phyloP scores from a whole-genome alignment of 768 basidiomycete genomes.

The Suillus bovinus region DNA sequence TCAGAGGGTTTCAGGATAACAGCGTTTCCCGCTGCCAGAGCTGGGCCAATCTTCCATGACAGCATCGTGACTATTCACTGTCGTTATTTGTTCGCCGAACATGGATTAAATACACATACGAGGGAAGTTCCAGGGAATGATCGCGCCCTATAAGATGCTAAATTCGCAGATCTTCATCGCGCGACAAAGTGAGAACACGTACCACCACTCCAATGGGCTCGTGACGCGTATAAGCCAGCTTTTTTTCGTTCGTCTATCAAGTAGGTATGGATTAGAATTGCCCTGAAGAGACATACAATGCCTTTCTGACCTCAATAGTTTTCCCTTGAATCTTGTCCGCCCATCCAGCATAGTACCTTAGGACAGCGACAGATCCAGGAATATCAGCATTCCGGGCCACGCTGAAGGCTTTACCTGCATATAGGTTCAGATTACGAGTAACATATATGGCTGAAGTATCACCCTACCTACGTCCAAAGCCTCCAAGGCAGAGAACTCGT shows the following conservation, averaged over 20 bases:
- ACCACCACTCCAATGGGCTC: slow-evolving; percentile 61
- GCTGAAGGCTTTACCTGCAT: slow-evolving; percentile 40
- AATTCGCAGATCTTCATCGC: slow-evolving; percentile 15
- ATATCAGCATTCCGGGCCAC: slow-evolving; percentile 28
- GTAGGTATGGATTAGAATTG: neutral
- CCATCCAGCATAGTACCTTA: slow-evolving; percentile 49
- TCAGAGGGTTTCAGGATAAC: slow-evolving; percentile 71
- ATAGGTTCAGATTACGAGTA: neutral
- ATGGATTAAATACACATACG: slow-evolving; percentile 15
- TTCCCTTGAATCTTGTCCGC: slow-evolving; percentile 48
- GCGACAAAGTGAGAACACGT: slow-evolving; percentile 7
- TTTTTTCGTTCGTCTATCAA: slow-evolving; percentile 48
- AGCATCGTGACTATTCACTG: neutral
- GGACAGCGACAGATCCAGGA: slow-evolving; percentile 7
- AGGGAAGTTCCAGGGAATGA: slow-evolving; percentile 72
- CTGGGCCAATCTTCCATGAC: slow-evolving; percentile 52
- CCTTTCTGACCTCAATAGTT: slow-evolving; percentile 19
- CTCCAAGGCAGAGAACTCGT: slow-evolving; percentile 52
- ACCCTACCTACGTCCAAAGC: slow-evolving; percentile 46
- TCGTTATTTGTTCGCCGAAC: neutral
- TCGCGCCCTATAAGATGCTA: slow-evolving; percentile 37
- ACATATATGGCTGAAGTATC: neutral
- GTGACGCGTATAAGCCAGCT: slow-evolving; percentile 69
- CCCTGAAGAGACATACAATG: neutral
- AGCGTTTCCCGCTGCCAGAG: slow-evolving; percentile 61